Percentiles rank a stretch among this genome's conserved stretches.
phyloP scores from a whole-genome alignment of 23 red algal species.

The Chondrus crispus region DNA sequence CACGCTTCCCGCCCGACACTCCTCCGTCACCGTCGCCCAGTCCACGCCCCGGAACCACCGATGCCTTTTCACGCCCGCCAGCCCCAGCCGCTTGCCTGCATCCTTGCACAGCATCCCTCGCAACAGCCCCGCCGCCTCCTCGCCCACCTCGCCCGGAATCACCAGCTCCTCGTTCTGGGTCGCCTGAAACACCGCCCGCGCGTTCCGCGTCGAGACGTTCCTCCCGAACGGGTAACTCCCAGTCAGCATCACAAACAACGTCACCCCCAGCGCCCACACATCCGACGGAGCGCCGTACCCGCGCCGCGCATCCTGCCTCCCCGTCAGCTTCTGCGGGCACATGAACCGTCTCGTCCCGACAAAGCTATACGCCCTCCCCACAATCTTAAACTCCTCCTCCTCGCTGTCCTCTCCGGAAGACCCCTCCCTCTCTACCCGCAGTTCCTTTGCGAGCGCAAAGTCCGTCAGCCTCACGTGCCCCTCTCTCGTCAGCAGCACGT shows the following conservation, averaged over 20 bases:
- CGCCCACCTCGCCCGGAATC: neutral
- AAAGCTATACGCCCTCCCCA: slow-evolving; percentile 29
- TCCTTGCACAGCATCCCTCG: slow-evolving; percentile 30
- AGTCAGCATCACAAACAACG: slow-evolving; percentile 61
- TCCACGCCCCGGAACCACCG: slow-evolving; percentile 55
- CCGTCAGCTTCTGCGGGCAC: slow-evolving; percentile 50
- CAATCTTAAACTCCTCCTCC: neutral
- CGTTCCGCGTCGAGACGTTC: neutral
- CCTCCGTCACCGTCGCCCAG: no score
- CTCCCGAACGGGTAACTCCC: slow-evolving; percentile 49
- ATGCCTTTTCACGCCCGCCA: slow-evolving; percentile 33
- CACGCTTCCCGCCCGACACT: no score
- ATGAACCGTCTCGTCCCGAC: slow-evolving; percentile 50
- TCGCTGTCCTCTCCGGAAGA: neutral
- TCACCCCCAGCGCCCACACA: slow-evolving; percentile 73
- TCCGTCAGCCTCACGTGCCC: slow-evolving; percentile 69
- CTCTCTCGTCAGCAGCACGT: slow-evolving; percentile 34
- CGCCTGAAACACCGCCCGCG: slow-evolving; percentile 45
- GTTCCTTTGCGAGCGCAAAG: slow-evolving; percentile 64
- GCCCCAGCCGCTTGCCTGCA: neutral
- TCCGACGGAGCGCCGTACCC: slow-evolving; percentile 45
- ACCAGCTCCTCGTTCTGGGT: slow-evolving; percentile 37
- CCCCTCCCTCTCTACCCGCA: neutral
- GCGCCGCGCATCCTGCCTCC: neutral
- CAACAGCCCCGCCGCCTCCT: slow-evolving; percentile 29